Evolutionary conservation across 305 asterid genomes (phyloP), one percentile per base, ranked within the genome.

Genomic region (Solanum hybrid): DNA sequence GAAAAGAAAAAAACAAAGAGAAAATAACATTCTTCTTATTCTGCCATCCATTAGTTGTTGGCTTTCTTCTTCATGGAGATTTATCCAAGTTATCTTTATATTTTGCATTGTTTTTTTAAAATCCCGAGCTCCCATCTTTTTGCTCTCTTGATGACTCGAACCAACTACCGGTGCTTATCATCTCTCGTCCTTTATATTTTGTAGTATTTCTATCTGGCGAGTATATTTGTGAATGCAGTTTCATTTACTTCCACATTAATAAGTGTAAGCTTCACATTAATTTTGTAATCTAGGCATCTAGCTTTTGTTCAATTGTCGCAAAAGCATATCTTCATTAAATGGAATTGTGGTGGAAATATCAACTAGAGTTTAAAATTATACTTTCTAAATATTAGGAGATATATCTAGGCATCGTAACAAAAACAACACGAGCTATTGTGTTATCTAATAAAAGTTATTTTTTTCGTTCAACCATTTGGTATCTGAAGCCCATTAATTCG

Each of bases 401-500:
- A 31, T 75, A 75, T 75, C 42, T 34, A 77, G 46, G 16, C 28
- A 20, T 77, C 14, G 0, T 77, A 34, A 34, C 28, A 5, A 33
- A 77, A 77, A 20, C 18, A 34, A 9, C 5, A 0, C 14, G 42
- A 76, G 4, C 1, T 20, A 31, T 18, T 14, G 73, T 61, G 73
- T 61, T 22, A 51, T 0, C 73, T 8, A 1, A 22, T 61, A 61
- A 61, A 61, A 61, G 26, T 61, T 61, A 61, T 46, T 61, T 80
- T 11, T 80, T 24, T 39, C 1, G 36, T 4, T 40, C 13, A 40
- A 14, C 8, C 26, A 82, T 16, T 1, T 28, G 14, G 9, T 82
- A 1, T 40, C 0, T 6, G 8, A 39, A 26, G 2, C 0, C 0
- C 61, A 12, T 80, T 37, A 14, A 24, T 11, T 3, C 16, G 28